These are phyloP conservation scores for Guillardia theta DNA, from an alignment of 78 protist species.

Conservation along the genomic window DNA sequence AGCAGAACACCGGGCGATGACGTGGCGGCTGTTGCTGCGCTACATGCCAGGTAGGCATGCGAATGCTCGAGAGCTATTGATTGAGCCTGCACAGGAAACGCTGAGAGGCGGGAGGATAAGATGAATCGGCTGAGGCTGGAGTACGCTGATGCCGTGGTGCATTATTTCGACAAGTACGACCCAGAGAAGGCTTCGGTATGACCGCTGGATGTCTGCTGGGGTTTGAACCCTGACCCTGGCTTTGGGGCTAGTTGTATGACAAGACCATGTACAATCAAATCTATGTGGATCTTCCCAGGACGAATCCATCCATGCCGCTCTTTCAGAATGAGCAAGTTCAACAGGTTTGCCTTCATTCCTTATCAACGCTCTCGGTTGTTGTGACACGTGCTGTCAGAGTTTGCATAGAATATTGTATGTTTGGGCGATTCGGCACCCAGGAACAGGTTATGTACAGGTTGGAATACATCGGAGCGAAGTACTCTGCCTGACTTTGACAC, in stretches of 20 bases:
- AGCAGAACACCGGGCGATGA: neutral
- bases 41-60: neutral
- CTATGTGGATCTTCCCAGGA: neutral
- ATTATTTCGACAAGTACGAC: neutral
- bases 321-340: neutral
- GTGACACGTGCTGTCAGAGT: too few species aligned
- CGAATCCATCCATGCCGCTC: neutral
- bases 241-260: neutral
- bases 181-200: neutral
- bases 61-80: neutral
- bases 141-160: neutral
- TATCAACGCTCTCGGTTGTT: too few species aligned
- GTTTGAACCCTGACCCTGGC: too few species aligned
- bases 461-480: too few species aligned
- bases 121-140: slow-evolving; percentile 41
- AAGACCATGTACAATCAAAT: neutral
- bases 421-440: slow-evolving; percentile 29
- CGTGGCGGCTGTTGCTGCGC: slow-evolving; percentile 40
- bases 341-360: too few species aligned
- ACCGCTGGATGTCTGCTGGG: too few species aligned
- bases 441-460: neutral
- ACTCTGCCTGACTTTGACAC: too few species aligned
- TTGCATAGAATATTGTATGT: neutral
- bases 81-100: neutral
- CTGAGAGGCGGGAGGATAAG: neutral